Conservation (phyloP, 2,329 filamentous ascomycete species). For the Colletotrichum abscissum region DNA sequence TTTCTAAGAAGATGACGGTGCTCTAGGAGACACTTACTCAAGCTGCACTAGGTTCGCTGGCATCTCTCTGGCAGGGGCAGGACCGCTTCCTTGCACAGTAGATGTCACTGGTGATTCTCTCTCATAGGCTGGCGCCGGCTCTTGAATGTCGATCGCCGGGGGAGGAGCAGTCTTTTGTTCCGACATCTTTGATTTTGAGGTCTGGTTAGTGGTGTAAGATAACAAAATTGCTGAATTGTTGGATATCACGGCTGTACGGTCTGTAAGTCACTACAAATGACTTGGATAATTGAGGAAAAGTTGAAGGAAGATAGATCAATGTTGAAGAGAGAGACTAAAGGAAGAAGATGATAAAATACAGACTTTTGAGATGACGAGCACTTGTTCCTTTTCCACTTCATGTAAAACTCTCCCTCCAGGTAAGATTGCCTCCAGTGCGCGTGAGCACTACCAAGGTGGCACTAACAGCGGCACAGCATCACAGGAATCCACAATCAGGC, state of each 20-base stretch:
- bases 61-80: neutral
- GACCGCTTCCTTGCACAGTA: neutral
- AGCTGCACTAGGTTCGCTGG: neutral
- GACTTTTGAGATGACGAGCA: neutral
- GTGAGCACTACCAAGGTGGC: neutral
- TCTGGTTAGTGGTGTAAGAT: neutral
- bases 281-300: neutral
- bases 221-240: neutral
- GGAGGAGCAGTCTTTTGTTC: neutral
- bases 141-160: neutral
- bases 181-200: neutral
- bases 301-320: neutral
- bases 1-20: neutral
- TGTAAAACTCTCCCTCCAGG: neutral
- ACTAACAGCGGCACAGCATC: constrained; percentile 1
- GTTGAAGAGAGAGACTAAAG: neutral
- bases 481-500: constrained; percentile 1
- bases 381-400: neutral
- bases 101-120: neutral
- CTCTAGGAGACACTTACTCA: neutral
- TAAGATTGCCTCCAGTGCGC: neutral
- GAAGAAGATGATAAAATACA: neutral
- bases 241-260: too few species aligned
- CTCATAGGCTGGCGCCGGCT: neutral
- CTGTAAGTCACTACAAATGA: neutral